Base-by-base conservation (phyloP, 192 early-diverging fungal species). In the Coemansia sp. region DNA sequence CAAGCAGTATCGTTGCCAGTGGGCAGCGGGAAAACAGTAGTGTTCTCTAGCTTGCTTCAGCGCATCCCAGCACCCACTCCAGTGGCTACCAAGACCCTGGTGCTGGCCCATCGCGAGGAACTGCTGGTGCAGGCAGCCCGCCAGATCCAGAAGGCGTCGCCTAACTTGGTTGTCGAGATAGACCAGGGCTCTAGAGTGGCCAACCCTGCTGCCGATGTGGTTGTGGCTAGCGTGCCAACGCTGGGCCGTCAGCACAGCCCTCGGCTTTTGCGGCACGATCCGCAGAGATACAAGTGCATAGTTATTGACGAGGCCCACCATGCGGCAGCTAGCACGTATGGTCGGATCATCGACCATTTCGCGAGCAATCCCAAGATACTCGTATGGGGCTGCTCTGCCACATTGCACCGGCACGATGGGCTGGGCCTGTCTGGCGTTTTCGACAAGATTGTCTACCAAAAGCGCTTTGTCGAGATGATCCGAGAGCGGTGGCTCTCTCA, bases 301-400 rank as follows among this genome's bases (percentile, higher is more conserved):
- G 81, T 98, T 16, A 92, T 98, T 47, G 93, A 90, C 64, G 88
- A 93, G 86, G 95, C 94, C 4, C 95, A 96, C 61, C 95, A 98
- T 63, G 88, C 91, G 3, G 81, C 89, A 0, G 91, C 91, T n/a
- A 56, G 74, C 6, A 81, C 83, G 16, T 98, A 95, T 61, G 46
- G 39, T 20, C 72, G 85, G 5, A 84, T 98, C 14, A 36, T 98
- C 18, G 57, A 82, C 0, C 81, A 93, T 51, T 92, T 98, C 56
- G 71, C 70, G 6, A 69, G 16, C 16, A 12, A 18, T 3, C 15
- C 0, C 41, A 18, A 26, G 23, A 28, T 94, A 6, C 70, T 91
- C 41, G 80, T 98, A 8, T 95, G 92, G 87, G 95, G 94, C 0
- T 98, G 93, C 55, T 94, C 94, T 28, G 95, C 94, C 1, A 96